Evolutionary conservation across 129 eudicot genomes (phyloP).

Genomic region (Solidago caesia): DNA sequence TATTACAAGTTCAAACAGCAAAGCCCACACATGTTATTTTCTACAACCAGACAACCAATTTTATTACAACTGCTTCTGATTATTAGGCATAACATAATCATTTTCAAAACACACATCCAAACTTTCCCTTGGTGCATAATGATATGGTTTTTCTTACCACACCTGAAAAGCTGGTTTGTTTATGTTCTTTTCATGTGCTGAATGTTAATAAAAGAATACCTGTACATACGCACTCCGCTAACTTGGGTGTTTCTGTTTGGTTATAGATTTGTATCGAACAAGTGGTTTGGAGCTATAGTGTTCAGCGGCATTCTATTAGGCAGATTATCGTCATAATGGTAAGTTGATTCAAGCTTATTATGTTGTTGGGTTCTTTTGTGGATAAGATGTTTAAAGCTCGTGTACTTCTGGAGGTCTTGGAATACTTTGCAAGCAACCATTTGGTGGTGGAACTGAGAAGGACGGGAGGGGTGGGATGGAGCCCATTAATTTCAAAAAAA

Average conservation of each 20-base stretch:
- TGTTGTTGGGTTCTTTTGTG: neutral
- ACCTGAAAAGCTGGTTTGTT: neutral
- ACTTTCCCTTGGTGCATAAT: neutral
- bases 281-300: slow-evolving; percentile 84
- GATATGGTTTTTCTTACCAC: slow-evolving; percentile 5
- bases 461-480: neutral
- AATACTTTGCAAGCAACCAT: neutral
- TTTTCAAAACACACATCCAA: no score
- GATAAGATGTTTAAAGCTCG: neutral
- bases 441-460: no score
- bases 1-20: no score
- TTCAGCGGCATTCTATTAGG: slow-evolving; percentile 79
- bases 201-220: no score
- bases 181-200: neutral
- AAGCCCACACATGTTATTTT: no score
- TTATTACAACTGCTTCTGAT: no score
- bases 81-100: no score
- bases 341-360: neutral
- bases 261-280: slow-evolving; percentile 78
- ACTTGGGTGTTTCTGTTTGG: slow-evolving; percentile 23
- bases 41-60: no score
- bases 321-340: slow-evolving; percentile 49
- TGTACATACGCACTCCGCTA: neutral
- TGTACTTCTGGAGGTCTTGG: neutral
- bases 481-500: neutral